Percentiles rank a stretch among this genome's conserved stretches.
These are phyloP conservation scores for Huntiella moniliformis DNA, from an alignment of 2,329 filamentous ascomycete species.

Conservation along the genomic window DNA sequence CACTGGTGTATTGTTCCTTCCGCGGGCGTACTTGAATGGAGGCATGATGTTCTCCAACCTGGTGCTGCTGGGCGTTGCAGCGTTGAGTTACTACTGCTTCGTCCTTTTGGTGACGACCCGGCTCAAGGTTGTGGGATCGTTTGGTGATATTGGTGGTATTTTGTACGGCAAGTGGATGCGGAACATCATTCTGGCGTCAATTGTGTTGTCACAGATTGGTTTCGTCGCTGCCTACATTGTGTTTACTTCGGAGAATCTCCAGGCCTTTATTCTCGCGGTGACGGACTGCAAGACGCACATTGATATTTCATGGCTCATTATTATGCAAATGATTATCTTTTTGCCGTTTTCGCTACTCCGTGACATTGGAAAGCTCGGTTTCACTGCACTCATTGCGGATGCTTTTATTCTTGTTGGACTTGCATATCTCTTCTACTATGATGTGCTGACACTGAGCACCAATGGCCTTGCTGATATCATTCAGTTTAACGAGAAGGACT, in stretches of 20 bases:
- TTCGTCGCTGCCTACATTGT: slow-evolving; percentile 94
- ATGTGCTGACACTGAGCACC: slow-evolving; percentile 61
- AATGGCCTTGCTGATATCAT: slow-evolving; percentile 71
- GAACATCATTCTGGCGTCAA: slow-evolving; percentile 68
- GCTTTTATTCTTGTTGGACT: slow-evolving; percentile 85
- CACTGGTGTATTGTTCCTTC: slow-evolving; percentile 84
- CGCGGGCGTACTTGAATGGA: slow-evolving; percentile 82
- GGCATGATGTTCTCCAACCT: slow-evolving; percentile 94
- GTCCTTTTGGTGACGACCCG: slow-evolving; percentile 79
- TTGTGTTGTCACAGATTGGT: slow-evolving; percentile 87
- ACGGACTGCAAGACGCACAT: slow-evolving; percentile 72
- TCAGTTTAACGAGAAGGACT: slow-evolving; percentile 75
- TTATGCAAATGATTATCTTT: slow-evolving; percentile 93
- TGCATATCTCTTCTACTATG: slow-evolving; percentile 90
- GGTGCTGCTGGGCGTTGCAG: slow-evolving; percentile 69
- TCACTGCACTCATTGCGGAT: slow-evolving; percentile 84
- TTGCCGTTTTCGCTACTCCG: slow-evolving; percentile 81
- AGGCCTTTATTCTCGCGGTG: slow-evolving; percentile 85
- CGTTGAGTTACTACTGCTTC: slow-evolving; percentile 92
- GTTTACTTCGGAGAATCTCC: slow-evolving; percentile 87
- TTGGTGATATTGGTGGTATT: slow-evolving; percentile 87
- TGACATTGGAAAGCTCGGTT: slow-evolving; percentile 93
- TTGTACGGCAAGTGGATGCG: slow-evolving; percentile 86
- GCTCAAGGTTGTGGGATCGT: slow-evolving; percentile 75
- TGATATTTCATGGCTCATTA: slow-evolving; percentile 71